Conservation (phyloP, 1,284 basidiomycete species). For the Melampsora americana region DNA sequence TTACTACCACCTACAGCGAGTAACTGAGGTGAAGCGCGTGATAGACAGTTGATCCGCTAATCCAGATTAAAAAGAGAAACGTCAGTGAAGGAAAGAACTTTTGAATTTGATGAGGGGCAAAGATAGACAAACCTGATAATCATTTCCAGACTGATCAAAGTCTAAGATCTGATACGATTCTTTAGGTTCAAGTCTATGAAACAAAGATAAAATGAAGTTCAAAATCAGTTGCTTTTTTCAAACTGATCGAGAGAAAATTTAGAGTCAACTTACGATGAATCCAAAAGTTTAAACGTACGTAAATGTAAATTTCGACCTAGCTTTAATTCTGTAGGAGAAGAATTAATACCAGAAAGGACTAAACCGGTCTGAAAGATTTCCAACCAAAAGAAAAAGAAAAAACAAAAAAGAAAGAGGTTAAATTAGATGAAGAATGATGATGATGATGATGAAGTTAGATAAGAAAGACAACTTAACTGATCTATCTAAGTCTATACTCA, state of each 20-base stretch:
- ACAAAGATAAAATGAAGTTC: slow-evolving; percentile 22
- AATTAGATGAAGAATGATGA: too few relatives aligned
- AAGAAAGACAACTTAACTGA: too few relatives aligned
- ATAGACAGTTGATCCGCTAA: slow-evolving; percentile 29
- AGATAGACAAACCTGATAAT: neutral
- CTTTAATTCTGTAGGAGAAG: neutral
- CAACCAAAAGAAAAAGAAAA: neutral
- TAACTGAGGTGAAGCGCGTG: slow-evolving; percentile 15
- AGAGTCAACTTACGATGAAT: slow-evolving; percentile 5
- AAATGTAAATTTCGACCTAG: slow-evolving; percentile 20
- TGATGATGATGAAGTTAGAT: too few relatives aligned
- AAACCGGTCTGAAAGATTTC: slow-evolving; percentile 2
- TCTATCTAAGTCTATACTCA: too few relatives aligned
- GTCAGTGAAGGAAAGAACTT: neutral
- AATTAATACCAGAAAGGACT: slow-evolving; percentile 36
- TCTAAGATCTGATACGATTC: slow-evolving; percentile 7
- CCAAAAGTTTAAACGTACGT: slow-evolving; percentile 18
- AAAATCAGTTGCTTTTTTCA: neutral
- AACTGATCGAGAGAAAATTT: neutral
- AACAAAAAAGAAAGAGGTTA: too few relatives aligned
- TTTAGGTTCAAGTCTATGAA: slow-evolving; percentile 23
- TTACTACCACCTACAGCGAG: slow-evolving; percentile 37
- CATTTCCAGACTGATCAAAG: neutral
- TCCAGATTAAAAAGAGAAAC: slow-evolving; percentile 2
- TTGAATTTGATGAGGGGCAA: neutral